Evolutionary conservation across 768 basidiomycete species (phyloP).

Genomic region (Cyathus striatus): DNA sequence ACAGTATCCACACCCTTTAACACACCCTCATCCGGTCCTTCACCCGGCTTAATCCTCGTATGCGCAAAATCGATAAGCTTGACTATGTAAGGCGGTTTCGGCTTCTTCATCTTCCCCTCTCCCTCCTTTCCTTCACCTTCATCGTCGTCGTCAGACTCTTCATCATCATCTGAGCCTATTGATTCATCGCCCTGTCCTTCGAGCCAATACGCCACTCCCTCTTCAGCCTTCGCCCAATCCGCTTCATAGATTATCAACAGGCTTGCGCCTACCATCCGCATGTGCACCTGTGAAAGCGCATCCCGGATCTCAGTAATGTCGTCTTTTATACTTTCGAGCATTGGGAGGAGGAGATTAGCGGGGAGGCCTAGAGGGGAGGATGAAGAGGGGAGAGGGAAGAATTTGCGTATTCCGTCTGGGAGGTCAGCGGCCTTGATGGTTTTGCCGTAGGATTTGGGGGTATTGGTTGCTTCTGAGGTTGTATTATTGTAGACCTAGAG

Average conservation of each 20-base stretch:
- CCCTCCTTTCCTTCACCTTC: conserved; percentile 27
- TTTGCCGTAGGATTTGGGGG: conserved; percentile 76
- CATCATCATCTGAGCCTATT: too few species aligned
- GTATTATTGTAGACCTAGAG: conserved; percentile 68
- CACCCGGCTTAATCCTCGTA: conserved; percentile 57
- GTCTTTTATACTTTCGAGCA: conserved; percentile 50
- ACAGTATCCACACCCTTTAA: conserved; percentile 6
- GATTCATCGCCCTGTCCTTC: too few species aligned
- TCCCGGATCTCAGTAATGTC: conserved; percentile 46
- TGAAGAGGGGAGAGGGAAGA: conserved; percentile 57
- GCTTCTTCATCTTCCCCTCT: conserved; percentile 23
- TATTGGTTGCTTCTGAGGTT: conserved; percentile 49
- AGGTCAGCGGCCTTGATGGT: conserved; percentile 65
- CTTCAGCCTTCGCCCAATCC: conserved; percentile 37
- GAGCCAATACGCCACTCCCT: conserved; percentile 29
- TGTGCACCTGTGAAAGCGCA: conserved; percentile 26
- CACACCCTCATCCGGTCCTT: conserved; percentile 1
- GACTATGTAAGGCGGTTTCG: conserved; percentile 53
- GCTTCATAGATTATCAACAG: conserved; percentile 74
- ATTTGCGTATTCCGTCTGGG: conserved; percentile 67
- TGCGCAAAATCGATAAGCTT: conserved; percentile 96
- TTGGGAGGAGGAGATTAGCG: conserved; percentile 40
- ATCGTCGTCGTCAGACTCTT: conserved; percentile 27
- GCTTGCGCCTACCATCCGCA: conserved; percentile 81
- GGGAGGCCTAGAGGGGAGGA: conserved; percentile 46